Base-by-base conservation (phyloP, 1,139 yeast genomes). In the Pichia kudriavzevii region DNA sequence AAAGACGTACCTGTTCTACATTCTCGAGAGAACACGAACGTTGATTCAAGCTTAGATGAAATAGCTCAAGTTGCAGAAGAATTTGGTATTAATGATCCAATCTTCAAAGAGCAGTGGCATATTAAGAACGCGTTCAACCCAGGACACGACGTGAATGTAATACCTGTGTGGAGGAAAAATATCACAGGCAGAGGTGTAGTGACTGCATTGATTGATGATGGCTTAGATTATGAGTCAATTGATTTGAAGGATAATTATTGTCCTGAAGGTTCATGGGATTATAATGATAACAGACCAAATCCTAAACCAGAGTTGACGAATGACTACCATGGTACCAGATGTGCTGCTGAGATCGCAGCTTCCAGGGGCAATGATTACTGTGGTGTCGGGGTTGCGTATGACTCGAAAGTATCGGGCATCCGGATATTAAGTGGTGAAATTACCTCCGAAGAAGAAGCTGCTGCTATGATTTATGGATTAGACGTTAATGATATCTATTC, bases 311-410 rank as follows among this genome's bases (percentile, higher is more conserved):
- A 78, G 41, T 65, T 88, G 28, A 58, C 48, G n/a, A 94, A 83
- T 56, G 98, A 93, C 55, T 75, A 78, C 48, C 99, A 93, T 57
- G 99, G 99, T 4, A 93, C 99, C 1, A 67, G 99, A 48, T 93
- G 99, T 64, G 98, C 98, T 1, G 98, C 96, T 22, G 98, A 93
- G 58, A 82, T 93, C 39, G 96, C 96, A 0, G 87, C 85, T 2
- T 94, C 79, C 2, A 88, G 75, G 39, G 63, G 64, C 35, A 91
- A 93, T 56, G 82, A 77, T 26, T 78, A 68, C 15, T 93, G 99
- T 62, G 98, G 98, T 23, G 70, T 93, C 5, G 99, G 99, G 27
- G 94, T 88, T 7, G 97, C 97, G 0, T 88, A 74, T 52, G 75
- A 75, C 35, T 77, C 95, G 4, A 75, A 79, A 50, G 94, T 93